Conservation (phyloP, 1,284 basidiomycete species). For the Cryptococcus maquisensis region DNA sequence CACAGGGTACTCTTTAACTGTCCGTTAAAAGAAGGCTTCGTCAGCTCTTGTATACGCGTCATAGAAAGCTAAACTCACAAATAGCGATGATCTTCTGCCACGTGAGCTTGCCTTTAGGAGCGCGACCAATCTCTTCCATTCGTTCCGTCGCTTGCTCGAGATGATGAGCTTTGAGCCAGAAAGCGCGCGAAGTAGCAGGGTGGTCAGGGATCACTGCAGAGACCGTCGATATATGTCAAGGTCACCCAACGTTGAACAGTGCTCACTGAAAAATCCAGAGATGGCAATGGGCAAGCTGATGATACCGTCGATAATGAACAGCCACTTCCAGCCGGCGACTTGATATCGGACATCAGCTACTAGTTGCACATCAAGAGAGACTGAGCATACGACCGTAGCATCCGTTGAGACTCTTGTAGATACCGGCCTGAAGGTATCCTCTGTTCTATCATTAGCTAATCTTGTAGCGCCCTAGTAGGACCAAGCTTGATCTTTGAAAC, state of each 20-base stretch:
- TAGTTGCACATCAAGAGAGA: neutral
- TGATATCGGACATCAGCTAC: neutral
- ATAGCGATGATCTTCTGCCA: conserved; percentile 1
- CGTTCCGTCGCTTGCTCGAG: conserved; percentile 3
- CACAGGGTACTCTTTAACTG: conserved; percentile 8
- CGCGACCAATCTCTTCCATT: conserved; percentile 5
- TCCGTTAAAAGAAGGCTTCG: neutral
- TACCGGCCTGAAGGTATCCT: conserved; percentile 21
- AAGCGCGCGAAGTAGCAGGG: neutral
- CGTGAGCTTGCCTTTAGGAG: conserved; percentile 1
- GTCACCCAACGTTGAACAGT: neutral
- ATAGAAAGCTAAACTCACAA: neutral
- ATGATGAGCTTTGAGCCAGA: conserved; percentile 5
- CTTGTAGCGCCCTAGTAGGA: too few species aligned
- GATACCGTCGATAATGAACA: conserved; percentile 11
- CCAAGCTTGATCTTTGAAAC: neutral
- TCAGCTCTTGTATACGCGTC: too few species aligned
- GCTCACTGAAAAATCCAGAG: neutral
- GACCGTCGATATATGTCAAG: neutral
- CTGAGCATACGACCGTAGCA: conserved; percentile 1
- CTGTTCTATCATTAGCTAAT: conserved; percentile 3
- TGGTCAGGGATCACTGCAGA: conserved; percentile 5
- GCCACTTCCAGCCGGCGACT: conserved; percentile 8
- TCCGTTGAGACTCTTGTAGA: conserved; percentile 15
- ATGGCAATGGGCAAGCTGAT: conserved; percentile 10